Conservation (phyloP, 495 filamentous ascomycete genomes). For the Penicillium psychrofluorescens region DNA sequence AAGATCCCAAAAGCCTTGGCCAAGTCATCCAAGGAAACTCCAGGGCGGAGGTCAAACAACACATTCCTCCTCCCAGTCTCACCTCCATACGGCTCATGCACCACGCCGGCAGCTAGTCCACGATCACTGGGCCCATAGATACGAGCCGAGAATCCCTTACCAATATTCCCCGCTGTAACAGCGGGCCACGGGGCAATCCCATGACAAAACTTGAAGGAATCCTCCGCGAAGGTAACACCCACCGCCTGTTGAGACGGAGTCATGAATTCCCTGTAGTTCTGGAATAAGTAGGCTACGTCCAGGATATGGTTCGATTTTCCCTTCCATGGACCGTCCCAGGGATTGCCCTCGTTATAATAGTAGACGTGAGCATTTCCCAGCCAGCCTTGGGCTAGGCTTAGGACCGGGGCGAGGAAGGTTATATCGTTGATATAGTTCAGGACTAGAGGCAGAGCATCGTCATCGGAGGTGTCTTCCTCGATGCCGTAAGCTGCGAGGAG, state of each 20-base stretch:
- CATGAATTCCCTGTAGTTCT: constrained; percentile 35
- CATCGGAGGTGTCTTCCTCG: constrained; percentile 17
- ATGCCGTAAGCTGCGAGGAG: constrained; percentile 28
- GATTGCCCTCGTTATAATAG: constrained; percentile 43
- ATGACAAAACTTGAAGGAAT: constrained; percentile 38
- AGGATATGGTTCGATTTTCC: constrained; percentile 35
- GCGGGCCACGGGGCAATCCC: constrained; percentile 31
- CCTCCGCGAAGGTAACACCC: constrained; percentile 27
- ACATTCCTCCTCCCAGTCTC: constrained; percentile 15
- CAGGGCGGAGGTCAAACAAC: constrained; percentile 12
- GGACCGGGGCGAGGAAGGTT: constrained; percentile 27
- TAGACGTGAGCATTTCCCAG: constrained; percentile 35
- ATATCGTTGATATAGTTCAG: constrained; percentile 34
- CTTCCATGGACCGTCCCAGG: constrained; percentile 40
- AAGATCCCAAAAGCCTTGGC: constrained; percentile 13
- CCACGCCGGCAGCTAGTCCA: constrained; percentile 1
- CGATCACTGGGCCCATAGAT: constrained; percentile 20
- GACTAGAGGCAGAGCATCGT: constrained; percentile 20
- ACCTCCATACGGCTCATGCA: constrained; percentile 12
- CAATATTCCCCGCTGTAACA: constrained; percentile 6
- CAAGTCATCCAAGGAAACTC: constrained; percentile 18
- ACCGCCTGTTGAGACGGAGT: constrained; percentile 19
- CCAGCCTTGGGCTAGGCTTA: constrained; percentile 27
- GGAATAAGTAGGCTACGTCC: constrained; percentile 39
- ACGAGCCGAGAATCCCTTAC: constrained; percentile 14